These are phyloP conservation scores for Huntiella decipiens DNA, from an alignment of 2,329 filamentous ascomycete species.

Conservation along the genomic window DNA sequence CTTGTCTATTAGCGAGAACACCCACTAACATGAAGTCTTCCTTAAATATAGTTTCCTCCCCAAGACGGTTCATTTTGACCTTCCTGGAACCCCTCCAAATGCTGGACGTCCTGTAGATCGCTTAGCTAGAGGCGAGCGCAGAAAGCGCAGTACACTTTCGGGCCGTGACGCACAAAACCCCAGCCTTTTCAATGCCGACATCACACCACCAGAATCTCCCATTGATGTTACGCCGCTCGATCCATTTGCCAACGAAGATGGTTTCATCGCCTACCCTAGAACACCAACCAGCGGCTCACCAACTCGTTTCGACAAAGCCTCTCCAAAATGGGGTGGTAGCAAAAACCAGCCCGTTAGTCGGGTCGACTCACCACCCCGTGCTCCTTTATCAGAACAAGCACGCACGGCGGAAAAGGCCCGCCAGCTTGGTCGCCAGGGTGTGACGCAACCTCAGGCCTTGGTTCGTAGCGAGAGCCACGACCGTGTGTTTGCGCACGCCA, in stretches of 20 bases:
- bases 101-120: conserved; percentile 17
- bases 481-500: conserved; percentile 52
- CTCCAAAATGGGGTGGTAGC: conserved; percentile 57
- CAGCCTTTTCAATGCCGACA: conserved; percentile 33
- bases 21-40: neutral
- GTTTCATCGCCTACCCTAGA: conserved; percentile 33
- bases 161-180: conserved; percentile 22
- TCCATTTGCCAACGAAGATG: conserved; percentile 39
- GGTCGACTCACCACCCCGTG: conserved; percentile 54
- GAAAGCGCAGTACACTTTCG: conserved; percentile 15
- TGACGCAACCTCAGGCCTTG: conserved; percentile 33
- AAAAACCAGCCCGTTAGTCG: conserved; percentile 63
- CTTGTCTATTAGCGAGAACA: too few relatives aligned
- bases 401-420: conserved; percentile 35
- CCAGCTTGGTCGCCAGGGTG: conserved; percentile 33
- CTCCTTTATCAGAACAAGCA: conserved; percentile 53
- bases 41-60: conserved; percentile 53
- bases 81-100: conserved; percentile 33
- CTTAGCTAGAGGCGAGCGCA: conserved; percentile 12
- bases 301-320: conserved; percentile 54
- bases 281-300: conserved; percentile 22
- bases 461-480: conserved; percentile 45
- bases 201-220: conserved; percentile 37
- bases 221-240: conserved; percentile 27
- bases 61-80: conserved; percentile 75